A percentile compares a stretch with the other conserved stretches of the same genome.
Conservation (phyloP, 1,284 basidiomycete species). For the Rhodotorula sp. region DNA sequence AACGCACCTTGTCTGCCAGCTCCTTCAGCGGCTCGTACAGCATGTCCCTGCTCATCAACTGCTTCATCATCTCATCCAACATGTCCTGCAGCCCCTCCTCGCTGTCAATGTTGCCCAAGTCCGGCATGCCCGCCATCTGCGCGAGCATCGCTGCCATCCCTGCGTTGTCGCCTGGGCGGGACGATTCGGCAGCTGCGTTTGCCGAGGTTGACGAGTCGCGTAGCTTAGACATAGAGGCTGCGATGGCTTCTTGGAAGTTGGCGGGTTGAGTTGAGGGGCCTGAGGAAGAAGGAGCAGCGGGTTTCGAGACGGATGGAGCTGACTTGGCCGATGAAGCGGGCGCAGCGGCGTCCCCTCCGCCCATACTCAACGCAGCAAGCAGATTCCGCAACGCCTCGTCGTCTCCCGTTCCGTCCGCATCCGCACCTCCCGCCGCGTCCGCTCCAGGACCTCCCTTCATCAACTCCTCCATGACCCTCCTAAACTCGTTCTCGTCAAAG, state of each 20-base stretch:
- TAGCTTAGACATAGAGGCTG: constrained; percentile 74
- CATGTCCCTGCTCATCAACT: constrained; percentile 90
- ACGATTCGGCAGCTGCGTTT: constrained; percentile 48
- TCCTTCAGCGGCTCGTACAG: constrained; percentile 90
- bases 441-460: constrained; percentile 38
- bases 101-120: constrained; percentile 46
- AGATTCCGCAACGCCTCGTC: constrained; percentile 10
- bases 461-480: constrained; percentile 36
- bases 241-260: constrained; percentile 72
- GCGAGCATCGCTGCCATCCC: constrained; percentile 48
- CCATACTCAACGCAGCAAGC: constrained; percentile 31
- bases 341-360: neutral
- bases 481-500: constrained; percentile 31
- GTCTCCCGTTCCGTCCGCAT: constrained; percentile 42
- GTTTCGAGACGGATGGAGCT: constrained; percentile 8
- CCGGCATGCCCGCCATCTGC: constrained; percentile 45
- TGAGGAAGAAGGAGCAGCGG: neutral
- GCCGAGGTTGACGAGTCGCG: constrained; percentile 62
- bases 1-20: constrained; percentile 70
- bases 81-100: constrained; percentile 69
- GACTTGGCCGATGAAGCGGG: constrained; percentile 18
- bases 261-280: constrained; percentile 37
- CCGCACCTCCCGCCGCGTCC: constrained; percentile 47
- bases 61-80: constrained; percentile 87
- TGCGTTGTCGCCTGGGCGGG: constrained; percentile 42